Conservation (phyloP, 805 yeast species). For the Candida sakaeoensis region DNA sequence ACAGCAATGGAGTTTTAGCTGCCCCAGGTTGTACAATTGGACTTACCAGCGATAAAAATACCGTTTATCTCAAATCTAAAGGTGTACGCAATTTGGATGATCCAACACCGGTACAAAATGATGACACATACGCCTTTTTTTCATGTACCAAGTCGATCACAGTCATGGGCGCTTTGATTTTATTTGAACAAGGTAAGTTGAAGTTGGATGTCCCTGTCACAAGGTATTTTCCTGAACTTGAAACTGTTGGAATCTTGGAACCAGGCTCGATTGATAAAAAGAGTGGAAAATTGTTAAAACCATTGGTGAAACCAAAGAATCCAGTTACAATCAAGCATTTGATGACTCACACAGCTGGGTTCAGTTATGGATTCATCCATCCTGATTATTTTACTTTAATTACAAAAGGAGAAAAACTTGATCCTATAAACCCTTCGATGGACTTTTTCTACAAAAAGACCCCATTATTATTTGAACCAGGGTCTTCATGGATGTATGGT, state of each 20-base stretch:
- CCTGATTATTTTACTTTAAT: constrained; percentile 24
- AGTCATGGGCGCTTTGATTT: constrained; percentile 30
- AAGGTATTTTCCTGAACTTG: constrained; percentile 30
- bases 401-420: constrained; percentile 16
- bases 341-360: constrained; percentile 31
- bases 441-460: constrained; percentile 25
- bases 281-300: constrained; percentile 21
- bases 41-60: constrained; percentile 20
- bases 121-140: constrained; percentile 19
- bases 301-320: constrained; percentile 21
- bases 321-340: constrained; percentile 27
- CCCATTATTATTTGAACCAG: constrained; percentile 35
- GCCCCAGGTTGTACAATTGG: constrained; percentile 20
- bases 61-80: constrained; percentile 20
- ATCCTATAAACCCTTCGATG: constrained; percentile 19
- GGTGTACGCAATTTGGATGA: constrained; percentile 20
- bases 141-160: constrained; percentile 36
- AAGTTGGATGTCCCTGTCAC: constrained; percentile 32
- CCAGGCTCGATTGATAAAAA: constrained; percentile 20
- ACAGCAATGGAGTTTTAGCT: constrained; percentile 10
- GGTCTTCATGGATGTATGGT: constrained; percentile 36
- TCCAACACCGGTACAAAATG: constrained; percentile 13
- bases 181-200: constrained; percentile 29
- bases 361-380: constrained; percentile 31
- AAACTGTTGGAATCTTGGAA: constrained; percentile 22